Evolutionary conservation across 768 basidiomycete species (phyloP).

Genomic region (Aureoboletus auriporus): DNA sequence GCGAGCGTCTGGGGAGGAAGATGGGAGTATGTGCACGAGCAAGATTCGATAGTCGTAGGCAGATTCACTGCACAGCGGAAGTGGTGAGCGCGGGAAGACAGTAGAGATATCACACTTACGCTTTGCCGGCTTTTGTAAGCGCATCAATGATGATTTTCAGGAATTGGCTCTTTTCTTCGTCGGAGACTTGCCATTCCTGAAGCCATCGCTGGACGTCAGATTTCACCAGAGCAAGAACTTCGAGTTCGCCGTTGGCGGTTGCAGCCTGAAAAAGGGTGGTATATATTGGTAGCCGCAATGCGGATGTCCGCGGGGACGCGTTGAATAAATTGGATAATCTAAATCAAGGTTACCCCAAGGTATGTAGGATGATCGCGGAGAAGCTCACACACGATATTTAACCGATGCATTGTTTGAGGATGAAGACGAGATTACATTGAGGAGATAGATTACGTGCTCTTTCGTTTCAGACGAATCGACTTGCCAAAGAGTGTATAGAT

Average conservation of each 20-base stretch:
- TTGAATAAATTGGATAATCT: conserved; percentile 86
- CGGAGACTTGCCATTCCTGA: conserved; percentile 65
- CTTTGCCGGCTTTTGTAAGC: conserved; percentile 51
- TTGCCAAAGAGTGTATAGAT: conserved; percentile 60
- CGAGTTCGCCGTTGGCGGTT: conserved; percentile 55
- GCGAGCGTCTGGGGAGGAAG: conserved; percentile 48
- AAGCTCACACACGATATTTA: conserved; percentile 69
- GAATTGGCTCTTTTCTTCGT: conserved; percentile 62
- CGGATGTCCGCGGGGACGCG: conserved; percentile 60
- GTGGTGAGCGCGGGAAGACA: not conserved
- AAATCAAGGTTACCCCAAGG: conserved; percentile 6
- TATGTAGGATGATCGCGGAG: not conserved
- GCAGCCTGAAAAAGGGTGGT: conserved; percentile 58
- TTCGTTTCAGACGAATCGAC: conserved; percentile 52
- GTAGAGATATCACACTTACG: conserved; percentile 42
- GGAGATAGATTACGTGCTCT: conserved; percentile 44
- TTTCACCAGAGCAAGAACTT: conserved; percentile 55
- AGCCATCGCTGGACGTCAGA: conserved; percentile 73
- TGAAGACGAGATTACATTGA: conserved; percentile 53
- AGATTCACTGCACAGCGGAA: conserved; percentile 37
- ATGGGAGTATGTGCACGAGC: conserved; percentile 57
- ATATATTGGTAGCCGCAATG: conserved; percentile 62
- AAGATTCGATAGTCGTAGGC: conserved; percentile 64
- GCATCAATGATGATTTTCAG: conserved; percentile 60
- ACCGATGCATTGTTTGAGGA: conserved; percentile 49